Base-by-base conservation (phyloP, 1,284 basidiomycete species). In the Trichosporon ovoides region DNA sequence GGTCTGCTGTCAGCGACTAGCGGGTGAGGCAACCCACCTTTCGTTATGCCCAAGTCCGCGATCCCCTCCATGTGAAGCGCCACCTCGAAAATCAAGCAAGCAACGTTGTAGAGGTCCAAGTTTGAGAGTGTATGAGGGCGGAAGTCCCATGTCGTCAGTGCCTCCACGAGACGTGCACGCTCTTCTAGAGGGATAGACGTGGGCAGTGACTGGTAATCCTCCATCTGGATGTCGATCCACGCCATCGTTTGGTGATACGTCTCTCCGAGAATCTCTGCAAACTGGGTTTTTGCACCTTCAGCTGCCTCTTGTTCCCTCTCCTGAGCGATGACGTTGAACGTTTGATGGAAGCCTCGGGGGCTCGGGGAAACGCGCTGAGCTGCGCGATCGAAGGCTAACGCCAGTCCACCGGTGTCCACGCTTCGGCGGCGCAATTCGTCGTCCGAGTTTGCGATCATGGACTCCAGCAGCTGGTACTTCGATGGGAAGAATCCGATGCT, bases 371-470 rank as follows among this genome's bases (percentile, higher is more conserved):
- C 40, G 7, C 49, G 46, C 48, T 58, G 53, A 16, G 36, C 35
- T 1, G 71, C 81, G 61, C 84, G 83, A 59, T 81, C 81, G 40
- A 89, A 82, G 1, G 89, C 89, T 46, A 90, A 83, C 57, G 85
- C 84, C 57, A 93, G 82, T 37, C 90, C 89, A 22, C 90, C 89
- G 38, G 89, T 82, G 72, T 93, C 91, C 59, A 91, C 88, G 71
- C 88, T 90, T 49, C 87, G 80, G 57, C 89, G 74, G n/a, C 84
- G 38, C 0, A 55, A 36, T 3, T 53, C n/a, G n/a, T n/a, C 53
- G 16, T 59, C 61, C 16, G 18, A 16, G 20, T n/a, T 35, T 5
- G 43, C 22, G 16, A 48, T 48, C 43, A 48, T 48, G 18, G 43
- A 31, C 16, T 48, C 24, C 24, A 48, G 22, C 14, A 48, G 16